These are phyloP conservation scores for Phragmites australis DNA, from an alignment of 176 grass and related monocot genomes.

Conservation along the genomic window DNA sequence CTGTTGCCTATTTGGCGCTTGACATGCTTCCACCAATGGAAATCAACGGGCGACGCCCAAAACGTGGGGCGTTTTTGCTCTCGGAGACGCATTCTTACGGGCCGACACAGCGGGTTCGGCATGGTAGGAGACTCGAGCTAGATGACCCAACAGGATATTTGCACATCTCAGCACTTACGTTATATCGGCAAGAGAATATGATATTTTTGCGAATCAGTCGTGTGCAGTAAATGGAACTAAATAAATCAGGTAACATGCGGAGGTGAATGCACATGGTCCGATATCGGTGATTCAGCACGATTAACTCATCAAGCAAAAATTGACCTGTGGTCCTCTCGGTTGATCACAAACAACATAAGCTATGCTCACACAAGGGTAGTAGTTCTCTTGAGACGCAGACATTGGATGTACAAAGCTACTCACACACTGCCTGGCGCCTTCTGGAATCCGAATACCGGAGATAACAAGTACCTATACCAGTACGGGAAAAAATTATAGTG, in stretches of 20 bases:
- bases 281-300: neutral
- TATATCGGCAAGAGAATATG: neutral
- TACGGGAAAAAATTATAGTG: slow-evolving; percentile 31
- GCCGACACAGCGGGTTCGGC: neutral
- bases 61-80: neutral
- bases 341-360: slow-evolving; percentile 37
- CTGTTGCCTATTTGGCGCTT: slow-evolving; percentile 16
- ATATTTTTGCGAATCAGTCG: neutral
- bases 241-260: neutral
- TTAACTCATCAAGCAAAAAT: slow-evolving; percentile 5
- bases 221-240: neutral
- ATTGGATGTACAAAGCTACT: slow-evolving; percentile 56
- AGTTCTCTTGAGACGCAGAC: slow-evolving; percentile 25
- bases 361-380: slow-evolving; percentile 11
- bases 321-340: neutral
- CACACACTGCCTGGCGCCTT: slow-evolving; percentile 41
- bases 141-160: neutral
- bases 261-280: neutral
- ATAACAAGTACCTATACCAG: slow-evolving; percentile 36
- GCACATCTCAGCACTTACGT: neutral
- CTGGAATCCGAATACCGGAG: neutral
- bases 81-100: neutral
- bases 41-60: neutral
- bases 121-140: neutral
- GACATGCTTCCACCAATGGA: neutral